phyloP scores from a whole-genome alignment of 2,329 filamentous ascomycete genomes.

The Pestalotiopsis fici region DNA sequence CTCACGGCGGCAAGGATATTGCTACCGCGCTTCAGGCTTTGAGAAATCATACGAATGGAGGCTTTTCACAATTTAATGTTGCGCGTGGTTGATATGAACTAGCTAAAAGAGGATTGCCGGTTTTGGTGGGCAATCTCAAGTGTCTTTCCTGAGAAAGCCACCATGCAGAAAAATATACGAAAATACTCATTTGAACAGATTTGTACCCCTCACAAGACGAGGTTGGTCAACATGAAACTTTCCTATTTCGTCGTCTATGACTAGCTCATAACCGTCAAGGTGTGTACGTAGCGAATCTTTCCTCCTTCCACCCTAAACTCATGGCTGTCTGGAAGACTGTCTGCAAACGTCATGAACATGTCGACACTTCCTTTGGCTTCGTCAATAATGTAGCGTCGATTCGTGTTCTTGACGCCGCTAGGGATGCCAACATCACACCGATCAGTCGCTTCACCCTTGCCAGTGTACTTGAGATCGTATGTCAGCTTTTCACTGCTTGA shows the following conservation, averaged over 20 bases:
- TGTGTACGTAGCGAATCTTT: conserved; percentile 31
- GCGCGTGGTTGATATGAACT: too few relatives aligned
- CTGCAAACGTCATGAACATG: conserved; percentile 28
- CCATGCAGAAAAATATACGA: too few relatives aligned
- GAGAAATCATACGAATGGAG: too few relatives aligned
- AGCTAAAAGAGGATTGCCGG: too few relatives aligned
- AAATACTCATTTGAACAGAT: not conserved
- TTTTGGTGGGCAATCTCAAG: too few relatives aligned
- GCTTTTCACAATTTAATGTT: too few relatives aligned
- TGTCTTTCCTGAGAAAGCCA: too few relatives aligned
- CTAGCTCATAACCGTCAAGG: conserved; percentile 14
- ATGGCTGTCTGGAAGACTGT: conserved; percentile 27
- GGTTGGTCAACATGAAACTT: too few relatives aligned
- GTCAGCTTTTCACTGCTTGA: not conserved
- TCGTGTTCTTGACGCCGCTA: conserved; percentile 26
- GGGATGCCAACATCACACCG: conserved; percentile 26
- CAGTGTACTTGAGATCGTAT: conserved; percentile 15
- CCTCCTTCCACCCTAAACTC: conserved; percentile 28
- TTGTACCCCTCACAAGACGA: not conserved
- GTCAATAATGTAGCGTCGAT: conserved; percentile 30
- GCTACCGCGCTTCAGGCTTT: too few relatives aligned
- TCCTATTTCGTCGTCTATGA: not conserved
- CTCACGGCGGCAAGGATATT: not conserved
- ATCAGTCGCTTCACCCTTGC: conserved; percentile 20
- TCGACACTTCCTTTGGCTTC: conserved; percentile 28